Evolutionary conservation across 2,329 filamentous ascomycete species (phyloP).

Genomic region (Cordyceps fumosorosea): DNA sequence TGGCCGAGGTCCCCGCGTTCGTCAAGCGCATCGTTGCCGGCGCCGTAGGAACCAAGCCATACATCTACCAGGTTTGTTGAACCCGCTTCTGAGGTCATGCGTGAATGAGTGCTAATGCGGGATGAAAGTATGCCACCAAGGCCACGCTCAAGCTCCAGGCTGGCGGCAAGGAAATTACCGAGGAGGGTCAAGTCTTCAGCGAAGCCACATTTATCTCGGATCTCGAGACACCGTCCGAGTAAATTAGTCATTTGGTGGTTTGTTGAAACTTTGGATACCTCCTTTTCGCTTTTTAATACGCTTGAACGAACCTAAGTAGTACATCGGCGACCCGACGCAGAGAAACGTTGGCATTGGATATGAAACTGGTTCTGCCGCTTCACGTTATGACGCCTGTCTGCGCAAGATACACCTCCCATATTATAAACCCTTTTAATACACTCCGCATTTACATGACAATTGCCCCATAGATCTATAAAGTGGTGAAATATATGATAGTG

Average conservation of each 20-base stretch:
- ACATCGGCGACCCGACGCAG: slow-evolving; percentile 14
- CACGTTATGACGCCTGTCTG: slow-evolving; percentile 16
- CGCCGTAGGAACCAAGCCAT: slow-evolving; percentile 87
- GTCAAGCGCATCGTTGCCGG: slow-evolving; percentile 89
- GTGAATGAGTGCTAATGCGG: slow-evolving; percentile 19
- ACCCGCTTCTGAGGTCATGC: not conserved
- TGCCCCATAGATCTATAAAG: not conserved
- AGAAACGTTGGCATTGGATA: slow-evolving; percentile 20
- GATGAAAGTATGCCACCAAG: slow-evolving; percentile 64
- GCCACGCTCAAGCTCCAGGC: slow-evolving; percentile 76
- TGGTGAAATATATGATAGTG: not conserved
- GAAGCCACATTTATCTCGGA: slow-evolving; percentile 93
- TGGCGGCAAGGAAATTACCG: slow-evolving; percentile 69
- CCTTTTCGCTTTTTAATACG: not conserved
- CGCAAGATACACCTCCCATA: slow-evolving; percentile 8
- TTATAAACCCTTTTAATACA: slow-evolving; percentile 15
- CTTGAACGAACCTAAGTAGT: slow-evolving; percentile 1
- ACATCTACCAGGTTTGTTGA: slow-evolving; percentile 85
- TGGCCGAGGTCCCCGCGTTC: slow-evolving; percentile 93
- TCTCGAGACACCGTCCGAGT: slow-evolving; percentile 27
- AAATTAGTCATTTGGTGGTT: slow-evolving; percentile 14
- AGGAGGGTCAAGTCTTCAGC: slow-evolving; percentile 72
- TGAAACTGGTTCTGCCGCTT: slow-evolving; percentile 19
- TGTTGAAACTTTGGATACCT: slow-evolving; percentile 1
- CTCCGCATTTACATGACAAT: not conserved